phyloP scores from a whole-genome alignment of 2,329 filamentous ascomycete species.

The Plenodomus lindquistii region DNA sequence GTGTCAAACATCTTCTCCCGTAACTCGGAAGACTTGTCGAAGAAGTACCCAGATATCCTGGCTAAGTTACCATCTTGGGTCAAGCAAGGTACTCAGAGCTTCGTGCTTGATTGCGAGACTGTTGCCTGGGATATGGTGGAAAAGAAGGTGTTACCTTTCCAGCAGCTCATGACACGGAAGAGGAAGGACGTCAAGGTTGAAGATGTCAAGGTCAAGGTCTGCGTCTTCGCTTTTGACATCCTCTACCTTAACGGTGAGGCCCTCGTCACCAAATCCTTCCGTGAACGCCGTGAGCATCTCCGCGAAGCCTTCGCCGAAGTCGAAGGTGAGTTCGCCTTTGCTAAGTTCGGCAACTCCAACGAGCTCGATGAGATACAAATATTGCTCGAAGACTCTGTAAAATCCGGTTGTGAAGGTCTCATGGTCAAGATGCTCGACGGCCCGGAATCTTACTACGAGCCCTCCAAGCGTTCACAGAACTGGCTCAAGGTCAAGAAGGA shows the following conservation, averaged over 20 bases:
- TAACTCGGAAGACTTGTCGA: slow-evolving; percentile 95
- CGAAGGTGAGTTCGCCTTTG: slow-evolving; percentile 91
- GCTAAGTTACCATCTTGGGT: slow-evolving; percentile 88
- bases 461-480: slow-evolving; percentile 92
- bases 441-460: slow-evolving; percentile 89
- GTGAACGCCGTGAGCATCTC: slow-evolving; percentile 79
- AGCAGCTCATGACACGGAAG: slow-evolving; percentile 97
- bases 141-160: slow-evolving; percentile 96
- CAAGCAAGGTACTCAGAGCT: slow-evolving; percentile 85
- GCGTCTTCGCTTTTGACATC: slow-evolving; percentile 94
- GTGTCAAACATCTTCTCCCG: slow-evolving; percentile 93
- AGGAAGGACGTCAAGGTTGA: slow-evolving; percentile 95
- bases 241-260: slow-evolving; percentile 90
- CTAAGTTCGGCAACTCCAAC: slow-evolving; percentile 81
- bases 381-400: slow-evolving; percentile 91
- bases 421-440: slow-evolving; percentile 99
- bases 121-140: slow-evolving; percentile 94
- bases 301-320: slow-evolving; percentile 72
- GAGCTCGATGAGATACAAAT: slow-evolving; percentile 92
- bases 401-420: slow-evolving; percentile 92
- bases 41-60: slow-evolving; percentile 96
- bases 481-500: slow-evolving; percentile 99
- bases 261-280: slow-evolving; percentile 82
- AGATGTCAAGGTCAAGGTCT: slow-evolving; percentile 95
- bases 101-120: slow-evolving; percentile 97